A percentile compares a stretch with the other conserved stretches of the same genome.
Evolutionary conservation across 2,329 filamentous ascomycete genomes (phyloP).

Genomic region (Diaporthe sp.): DNA sequence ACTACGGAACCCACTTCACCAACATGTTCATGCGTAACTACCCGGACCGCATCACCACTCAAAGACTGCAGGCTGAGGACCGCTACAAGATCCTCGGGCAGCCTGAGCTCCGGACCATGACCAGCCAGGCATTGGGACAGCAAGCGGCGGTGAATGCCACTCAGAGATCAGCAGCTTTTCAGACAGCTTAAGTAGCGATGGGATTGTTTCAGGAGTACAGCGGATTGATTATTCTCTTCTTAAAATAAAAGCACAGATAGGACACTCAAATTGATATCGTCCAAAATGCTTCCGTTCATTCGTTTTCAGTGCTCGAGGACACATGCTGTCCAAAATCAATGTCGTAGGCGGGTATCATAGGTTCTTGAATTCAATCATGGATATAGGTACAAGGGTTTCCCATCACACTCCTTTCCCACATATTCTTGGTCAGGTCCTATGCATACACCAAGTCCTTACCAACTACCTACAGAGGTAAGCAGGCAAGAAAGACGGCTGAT

Average conservation of each 20-base stretch:
- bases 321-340: background rate
- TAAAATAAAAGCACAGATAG: background rate
- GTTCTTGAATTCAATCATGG: background rate
- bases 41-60: slow-evolving; percentile 60
- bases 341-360: background rate
- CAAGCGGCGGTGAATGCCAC: slow-evolving; percentile 27
- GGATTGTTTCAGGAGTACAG: background rate
- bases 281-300: background rate
- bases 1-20: slow-evolving; percentile 67
- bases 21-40: slow-evolving; percentile 66
- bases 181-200: background rate
- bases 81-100: slow-evolving; percentile 46
- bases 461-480: too few species aligned
- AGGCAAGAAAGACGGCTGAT: background rate
- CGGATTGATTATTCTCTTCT: background rate
- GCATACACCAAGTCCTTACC: background rate
- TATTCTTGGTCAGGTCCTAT: background rate
- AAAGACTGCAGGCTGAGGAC: slow-evolving; percentile 52
- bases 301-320: background rate
- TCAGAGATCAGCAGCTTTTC: background rate
- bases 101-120: slow-evolving; percentile 48
- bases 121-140: slow-evolving; percentile 18
- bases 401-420: too few species aligned
- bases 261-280: background rate
- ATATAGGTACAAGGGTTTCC: too few species aligned